Evolutionary conservation across 2,329 filamentous ascomycete species (phyloP), one percentile per base, ranked within the genome.

Genomic region (Fusarium goolgardi): DNA sequence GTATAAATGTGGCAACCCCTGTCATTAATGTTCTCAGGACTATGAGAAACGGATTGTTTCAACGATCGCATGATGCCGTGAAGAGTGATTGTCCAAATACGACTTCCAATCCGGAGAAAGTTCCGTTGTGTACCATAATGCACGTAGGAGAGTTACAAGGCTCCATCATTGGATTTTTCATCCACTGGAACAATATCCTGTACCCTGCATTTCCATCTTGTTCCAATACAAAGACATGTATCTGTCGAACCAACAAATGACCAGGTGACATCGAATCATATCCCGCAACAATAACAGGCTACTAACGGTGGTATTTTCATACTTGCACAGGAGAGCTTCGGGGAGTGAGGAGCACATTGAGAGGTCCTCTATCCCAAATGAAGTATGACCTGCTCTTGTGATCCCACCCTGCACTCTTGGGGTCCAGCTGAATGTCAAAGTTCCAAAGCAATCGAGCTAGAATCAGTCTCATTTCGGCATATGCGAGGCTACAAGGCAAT

Each of bases 1-100:
- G 12, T 6, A 1, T 9, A 0, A 5, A 6, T 0, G 5, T 3
- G 12, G 3, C 4, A 8, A 9, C 6, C 2, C 13, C 12, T 18
- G 3, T 41, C 10, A 11, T 11, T 25, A 7, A 18, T 25, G 6
- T 11, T 16, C 8, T 41, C 3, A 18, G 8, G 15, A 16, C 13
- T 16, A 3, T n/a, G 6, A 41, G 5, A 25, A 41, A 8, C 4
- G 2, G 13, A 41, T 11, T 25, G 3, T 9, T 16, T 6, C 39
- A 23, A 41, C 8, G 5, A 41, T 37, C 6, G 6, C n/a, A 6
- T 37, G 9, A n/a, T n/a, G 9, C n/a, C 10, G 5, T 18, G 9
- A n/a, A 35, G 7, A 18, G 9, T 32, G 9, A n/a, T 11, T 9
- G 4, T 18, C 16, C 3, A 18, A 18, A 9, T 37, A 12, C 3